phyloP scores from a whole-genome alignment of 2,329 filamentous ascomycete species.

The Neofusicoccum umdonicola region DNA sequence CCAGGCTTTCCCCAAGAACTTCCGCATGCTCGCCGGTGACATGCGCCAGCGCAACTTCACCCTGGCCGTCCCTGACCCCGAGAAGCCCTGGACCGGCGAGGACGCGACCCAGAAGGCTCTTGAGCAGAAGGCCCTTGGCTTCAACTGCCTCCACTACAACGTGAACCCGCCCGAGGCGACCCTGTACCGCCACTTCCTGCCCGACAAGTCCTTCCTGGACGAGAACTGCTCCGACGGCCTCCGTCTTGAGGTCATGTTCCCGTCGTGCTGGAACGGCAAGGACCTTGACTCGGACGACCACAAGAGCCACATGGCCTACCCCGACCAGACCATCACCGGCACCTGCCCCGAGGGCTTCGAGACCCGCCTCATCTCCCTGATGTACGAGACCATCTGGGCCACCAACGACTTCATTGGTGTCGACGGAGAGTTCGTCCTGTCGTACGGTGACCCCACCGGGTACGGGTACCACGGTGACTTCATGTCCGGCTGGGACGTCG shows the following conservation, averaged over 20 bases:
- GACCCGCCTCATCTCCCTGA: slow-evolving; percentile 56
- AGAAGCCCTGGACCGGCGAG: slow-evolving; percentile 69
- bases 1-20: slow-evolving; percentile 67
- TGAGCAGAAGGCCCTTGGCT: slow-evolving; percentile 78
- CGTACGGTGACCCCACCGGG: slow-evolving; percentile 71
- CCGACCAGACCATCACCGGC: slow-evolving; percentile 51
- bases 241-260: slow-evolving; percentile 69
- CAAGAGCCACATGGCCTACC: slow-evolving; percentile 66
- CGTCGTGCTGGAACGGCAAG: slow-evolving; percentile 70
- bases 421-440: slow-evolving; percentile 62
- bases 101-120: slow-evolving; percentile 70
- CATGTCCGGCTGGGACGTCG: slow-evolving; percentile 66
- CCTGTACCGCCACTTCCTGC: slow-evolving; percentile 77
- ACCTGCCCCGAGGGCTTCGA: slow-evolving; percentile 56
- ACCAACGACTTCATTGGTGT: slow-evolving; percentile 51
- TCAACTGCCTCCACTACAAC: slow-evolving; percentile 90
- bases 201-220: slow-evolving; percentile 76
- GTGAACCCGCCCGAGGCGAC: slow-evolving; percentile 62
- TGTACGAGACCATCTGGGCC: slow-evolving; percentile 59
- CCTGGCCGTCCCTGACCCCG: slow-evolving; percentile 60
- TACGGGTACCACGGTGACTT: slow-evolving; percentile 74
- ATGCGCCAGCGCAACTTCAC: slow-evolving; percentile 54
- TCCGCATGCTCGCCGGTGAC: slow-evolving; percentile 71
- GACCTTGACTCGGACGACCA: slow-evolving; percentile 58
- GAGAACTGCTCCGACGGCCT: slow-evolving; percentile 78